A percentile compares a stretch with the other conserved stretches of the same genome.
These are phyloP conservation scores for Aspergillus oerlinghausenensis DNA, from an alignment of 2,329 filamentous ascomycete species.

Conservation along the genomic window DNA sequence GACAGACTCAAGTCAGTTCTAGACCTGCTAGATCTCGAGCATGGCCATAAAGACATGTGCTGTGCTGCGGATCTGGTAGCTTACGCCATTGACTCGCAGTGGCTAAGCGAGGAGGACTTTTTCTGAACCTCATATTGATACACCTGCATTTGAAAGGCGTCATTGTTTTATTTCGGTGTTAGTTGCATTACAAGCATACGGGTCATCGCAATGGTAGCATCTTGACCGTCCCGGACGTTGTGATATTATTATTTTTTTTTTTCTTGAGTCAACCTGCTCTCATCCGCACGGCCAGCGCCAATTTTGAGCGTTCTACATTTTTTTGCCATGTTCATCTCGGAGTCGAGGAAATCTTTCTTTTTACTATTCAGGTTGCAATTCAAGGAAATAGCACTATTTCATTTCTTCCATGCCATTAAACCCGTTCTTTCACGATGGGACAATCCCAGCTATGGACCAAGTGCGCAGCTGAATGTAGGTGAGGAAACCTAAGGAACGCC, in stretches of 20 bases:
- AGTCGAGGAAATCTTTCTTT: neutral
- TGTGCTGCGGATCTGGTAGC: conserved; percentile 42
- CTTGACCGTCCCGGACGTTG: neutral
- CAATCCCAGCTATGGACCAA: neutral
- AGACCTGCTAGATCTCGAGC: conserved; percentile 34
- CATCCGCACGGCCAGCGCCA: neutral
- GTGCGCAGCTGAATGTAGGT: neutral
- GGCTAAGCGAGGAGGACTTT: conserved; percentile 38
- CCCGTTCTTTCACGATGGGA: neutral
- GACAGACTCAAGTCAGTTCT: conserved; percentile 29
- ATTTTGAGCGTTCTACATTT: neutral
- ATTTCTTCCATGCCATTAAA: neutral
- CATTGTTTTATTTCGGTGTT: neutral
- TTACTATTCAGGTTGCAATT: neutral
- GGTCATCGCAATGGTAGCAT: neutral
- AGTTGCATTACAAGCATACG: neutral
- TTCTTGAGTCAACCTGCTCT: neutral
- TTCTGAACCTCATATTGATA: conserved; percentile 17
- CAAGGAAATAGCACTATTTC: neutral
- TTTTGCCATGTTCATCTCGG: neutral
- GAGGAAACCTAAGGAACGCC: neutral
- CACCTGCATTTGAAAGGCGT: neutral
- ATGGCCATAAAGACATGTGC: conserved; percentile 38
- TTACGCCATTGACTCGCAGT: conserved; percentile 40
- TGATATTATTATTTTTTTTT: neutral